Conservation (phyloP, 2,329 filamentous ascomycete genomes). For the Orbilia brochopaga region DNA sequence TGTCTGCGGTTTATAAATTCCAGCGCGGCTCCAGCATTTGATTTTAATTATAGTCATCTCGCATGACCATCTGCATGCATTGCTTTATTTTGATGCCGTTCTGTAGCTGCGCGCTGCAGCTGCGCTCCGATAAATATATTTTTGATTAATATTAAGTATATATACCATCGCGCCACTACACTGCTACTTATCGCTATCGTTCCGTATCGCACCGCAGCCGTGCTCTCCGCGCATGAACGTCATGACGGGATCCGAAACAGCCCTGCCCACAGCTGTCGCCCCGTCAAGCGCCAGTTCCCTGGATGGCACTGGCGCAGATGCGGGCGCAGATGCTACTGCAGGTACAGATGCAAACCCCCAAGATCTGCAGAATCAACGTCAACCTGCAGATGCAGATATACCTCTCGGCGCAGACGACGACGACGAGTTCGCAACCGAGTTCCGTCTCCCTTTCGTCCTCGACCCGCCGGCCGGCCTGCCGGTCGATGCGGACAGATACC, state of each 20-base stretch:
- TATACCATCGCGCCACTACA: too few relatives aligned
- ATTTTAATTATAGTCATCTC: too few relatives aligned
- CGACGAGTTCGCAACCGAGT: constrained; percentile 36
- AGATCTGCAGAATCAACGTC: background rate
- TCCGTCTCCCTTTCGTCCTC: constrained; percentile 21
- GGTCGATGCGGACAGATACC: background rate
- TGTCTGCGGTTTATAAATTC: too few relatives aligned
- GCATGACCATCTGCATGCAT: too few relatives aligned
- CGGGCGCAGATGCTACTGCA: background rate
- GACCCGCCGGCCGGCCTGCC: background rate
- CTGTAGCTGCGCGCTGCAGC: too few relatives aligned
- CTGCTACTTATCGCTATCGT: too few relatives aligned
- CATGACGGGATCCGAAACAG: background rate
- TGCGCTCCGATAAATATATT: too few relatives aligned
- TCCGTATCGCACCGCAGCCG: too few relatives aligned
- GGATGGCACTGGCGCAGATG: background rate
- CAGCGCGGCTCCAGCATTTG: too few relatives aligned
- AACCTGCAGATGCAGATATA: background rate
- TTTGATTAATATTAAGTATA: too few relatives aligned
- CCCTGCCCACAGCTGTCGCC: background rate
- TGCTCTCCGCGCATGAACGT: background rate
- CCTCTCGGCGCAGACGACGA: background rate
- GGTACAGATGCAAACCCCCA: background rate
- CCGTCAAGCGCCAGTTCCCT: background rate
- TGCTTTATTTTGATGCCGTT: too few relatives aligned